A percentile compares a stretch with the other conserved stretches of the same genome.
Evolutionary conservation across 208 protist species (phyloP).

Genomic region (Leishmania martiniquensis): DNA sequence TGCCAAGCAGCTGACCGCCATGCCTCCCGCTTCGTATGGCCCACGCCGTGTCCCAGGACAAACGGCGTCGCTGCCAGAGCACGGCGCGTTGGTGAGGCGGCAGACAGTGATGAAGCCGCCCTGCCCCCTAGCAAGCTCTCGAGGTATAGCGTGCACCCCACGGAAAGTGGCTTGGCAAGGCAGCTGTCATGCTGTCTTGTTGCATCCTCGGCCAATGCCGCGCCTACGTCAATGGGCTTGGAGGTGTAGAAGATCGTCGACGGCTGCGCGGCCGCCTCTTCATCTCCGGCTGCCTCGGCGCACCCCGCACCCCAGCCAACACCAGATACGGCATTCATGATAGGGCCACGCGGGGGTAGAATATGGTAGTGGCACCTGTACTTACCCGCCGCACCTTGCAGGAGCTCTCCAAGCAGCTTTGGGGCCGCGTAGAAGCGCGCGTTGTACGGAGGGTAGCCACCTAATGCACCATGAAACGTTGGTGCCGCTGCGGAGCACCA

Average conservation of each 20-base stretch:
- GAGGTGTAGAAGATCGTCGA: conserved; percentile 30
- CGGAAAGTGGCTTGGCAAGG: neutral
- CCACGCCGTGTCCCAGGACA: conserved; percentile 55
- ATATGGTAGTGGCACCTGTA: conserved; percentile 57
- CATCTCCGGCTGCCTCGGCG: neutral
- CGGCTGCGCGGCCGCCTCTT: neutral
- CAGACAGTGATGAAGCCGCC: neutral
- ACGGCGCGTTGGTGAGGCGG: neutral
- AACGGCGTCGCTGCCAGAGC: conserved; percentile 12
- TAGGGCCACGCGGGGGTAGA: neutral
- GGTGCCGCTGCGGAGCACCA: conserved; percentile 23
- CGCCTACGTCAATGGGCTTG: conserved; percentile 4
- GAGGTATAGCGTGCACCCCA: conserved; percentile 22
- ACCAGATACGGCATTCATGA: neutral
- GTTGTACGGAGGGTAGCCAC: conserved; percentile 49
- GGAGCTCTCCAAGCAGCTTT: conserved; percentile 59
- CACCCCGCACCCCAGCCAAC: neutral
- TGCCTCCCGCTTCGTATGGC: conserved; percentile 45
- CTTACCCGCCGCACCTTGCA: conserved; percentile 55
- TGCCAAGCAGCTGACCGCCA: conserved; percentile 61
- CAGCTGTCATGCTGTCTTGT: neutral
- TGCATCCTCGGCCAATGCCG: neutral
- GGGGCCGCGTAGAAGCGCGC: conserved; percentile 57
- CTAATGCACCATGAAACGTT: conserved; percentile 22
- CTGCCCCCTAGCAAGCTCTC: conserved; percentile 8